These are phyloP conservation scores for Chrysoporthe austroafricana DNA, from an alignment of 2,329 filamentous ascomycete genomes.

Conservation along the genomic window DNA sequence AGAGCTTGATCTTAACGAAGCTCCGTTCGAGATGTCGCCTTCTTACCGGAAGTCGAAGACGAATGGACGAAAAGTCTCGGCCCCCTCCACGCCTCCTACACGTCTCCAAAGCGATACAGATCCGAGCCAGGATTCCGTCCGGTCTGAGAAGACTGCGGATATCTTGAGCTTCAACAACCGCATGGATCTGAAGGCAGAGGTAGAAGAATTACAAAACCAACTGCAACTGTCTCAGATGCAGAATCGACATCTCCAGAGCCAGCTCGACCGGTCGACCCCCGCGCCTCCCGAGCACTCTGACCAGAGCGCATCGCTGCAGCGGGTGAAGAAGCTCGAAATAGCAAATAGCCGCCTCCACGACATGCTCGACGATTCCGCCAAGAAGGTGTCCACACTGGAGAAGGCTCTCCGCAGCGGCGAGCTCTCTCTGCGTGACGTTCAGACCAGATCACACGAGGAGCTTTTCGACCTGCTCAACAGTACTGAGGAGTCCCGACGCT, in stretches of 20 bases:
- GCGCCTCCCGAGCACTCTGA: slow-evolving; percentile 65
- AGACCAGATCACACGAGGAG: slow-evolving; percentile 92
- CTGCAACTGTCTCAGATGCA: slow-evolving; percentile 94
- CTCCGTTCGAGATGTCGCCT: slow-evolving; percentile 74
- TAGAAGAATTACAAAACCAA: slow-evolving; percentile 92
- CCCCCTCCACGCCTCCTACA: slow-evolving; percentile 77
- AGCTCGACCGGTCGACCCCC: slow-evolving; percentile 73
- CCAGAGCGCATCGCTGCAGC: slow-evolving; percentile 76
- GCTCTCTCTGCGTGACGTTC: slow-evolving; percentile 85
- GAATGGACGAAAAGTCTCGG: slow-evolving; percentile 66
- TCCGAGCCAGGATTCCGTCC: slow-evolving; percentile 69
- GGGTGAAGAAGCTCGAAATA: slow-evolving; percentile 89
- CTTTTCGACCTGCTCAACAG: slow-evolving; percentile 90
- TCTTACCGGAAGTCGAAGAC: slow-evolving; percentile 64
- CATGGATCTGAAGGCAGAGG: slow-evolving; percentile 87
- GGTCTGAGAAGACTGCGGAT: slow-evolving; percentile 85
- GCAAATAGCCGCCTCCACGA: slow-evolving; percentile 91
- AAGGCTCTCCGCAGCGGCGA: slow-evolving; percentile 85
- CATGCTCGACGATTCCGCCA: slow-evolving; percentile 90
- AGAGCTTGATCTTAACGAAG: slow-evolving; percentile 85
- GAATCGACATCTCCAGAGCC: slow-evolving; percentile 87
- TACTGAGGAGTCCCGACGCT: slow-evolving; percentile 85
- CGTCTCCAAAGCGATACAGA: slow-evolving; percentile 61
- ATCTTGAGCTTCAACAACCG: slow-evolving; percentile 82
- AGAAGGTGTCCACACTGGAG: slow-evolving; percentile 89